Conservation (phyloP, 2,329 filamentous ascomycete species). For the Tolypocladium cylindrosporum region DNA sequence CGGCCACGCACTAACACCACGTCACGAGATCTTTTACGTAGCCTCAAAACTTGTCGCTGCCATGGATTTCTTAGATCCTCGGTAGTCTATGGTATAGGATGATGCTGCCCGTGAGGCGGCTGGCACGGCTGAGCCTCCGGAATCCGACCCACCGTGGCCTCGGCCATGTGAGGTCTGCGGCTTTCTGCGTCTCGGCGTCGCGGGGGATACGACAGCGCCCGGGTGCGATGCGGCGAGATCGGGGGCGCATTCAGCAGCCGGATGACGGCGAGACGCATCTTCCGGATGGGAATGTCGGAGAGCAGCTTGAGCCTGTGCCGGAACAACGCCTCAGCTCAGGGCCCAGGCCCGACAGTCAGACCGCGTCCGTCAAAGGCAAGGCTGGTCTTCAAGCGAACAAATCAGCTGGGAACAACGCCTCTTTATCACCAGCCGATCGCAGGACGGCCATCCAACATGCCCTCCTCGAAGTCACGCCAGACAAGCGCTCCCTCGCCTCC, state of each 20-base stretch:
- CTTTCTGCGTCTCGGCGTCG: slow-evolving; percentile 4
- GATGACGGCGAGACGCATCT: not conserved
- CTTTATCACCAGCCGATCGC: not conserved
- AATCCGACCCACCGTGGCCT: not conserved
- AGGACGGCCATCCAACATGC: not conserved
- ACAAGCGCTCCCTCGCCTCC: slow-evolving; percentile 8
- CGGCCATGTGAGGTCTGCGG: not conserved
- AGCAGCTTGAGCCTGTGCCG: not conserved
- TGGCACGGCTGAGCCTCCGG: not conserved
- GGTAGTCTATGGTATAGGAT: not conserved
- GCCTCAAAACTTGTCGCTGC: not conserved
- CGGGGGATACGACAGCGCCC: slow-evolving; percentile 2
- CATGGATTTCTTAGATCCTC: not conserved
- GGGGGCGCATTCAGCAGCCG: not conserved
- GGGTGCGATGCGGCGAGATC: not conserved
- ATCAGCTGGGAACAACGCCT: not conserved
- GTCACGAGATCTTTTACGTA: not conserved
- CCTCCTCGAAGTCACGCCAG: not conserved
- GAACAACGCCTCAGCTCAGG: not conserved
- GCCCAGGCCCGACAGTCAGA: not conserved
- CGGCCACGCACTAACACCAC: not conserved
- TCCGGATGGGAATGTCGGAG: not conserved
- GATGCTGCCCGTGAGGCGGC: slow-evolving; percentile 2
- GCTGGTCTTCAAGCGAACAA: not conserved
- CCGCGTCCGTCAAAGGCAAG: not conserved